Evolutionary conservation across 345 rosid species (phyloP).

Genomic region (Melastoma malabathricum): DNA sequence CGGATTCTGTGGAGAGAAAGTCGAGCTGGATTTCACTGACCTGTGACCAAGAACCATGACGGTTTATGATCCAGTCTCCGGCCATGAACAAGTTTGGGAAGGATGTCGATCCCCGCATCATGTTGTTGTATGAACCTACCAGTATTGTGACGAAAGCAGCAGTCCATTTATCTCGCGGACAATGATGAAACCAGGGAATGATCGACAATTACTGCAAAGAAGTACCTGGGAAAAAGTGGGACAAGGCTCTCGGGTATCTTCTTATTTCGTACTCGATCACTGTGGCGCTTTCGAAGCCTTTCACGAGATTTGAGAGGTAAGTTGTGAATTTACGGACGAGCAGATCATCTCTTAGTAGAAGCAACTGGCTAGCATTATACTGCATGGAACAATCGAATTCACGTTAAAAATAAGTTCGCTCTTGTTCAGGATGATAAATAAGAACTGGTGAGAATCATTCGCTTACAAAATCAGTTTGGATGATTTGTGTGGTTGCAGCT

Average conservation of each 20-base stretch:
- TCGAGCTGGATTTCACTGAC: constrained; percentile 4
- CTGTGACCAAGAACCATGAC: constrained; percentile 67
- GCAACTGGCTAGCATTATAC: constrained; percentile 40
- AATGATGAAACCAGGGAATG: background rate
- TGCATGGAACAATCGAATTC: constrained; percentile 7
- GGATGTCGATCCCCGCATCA: constrained; percentile 45
- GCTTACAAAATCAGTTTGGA: constrained; percentile 47
- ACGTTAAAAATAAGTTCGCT: background rate
- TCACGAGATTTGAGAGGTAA: constrained; percentile 28
- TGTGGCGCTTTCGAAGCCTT: constrained; percentile 21
- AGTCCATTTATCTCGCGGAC: background rate
- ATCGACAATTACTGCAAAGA: background rate
- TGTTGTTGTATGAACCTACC: constrained; percentile 46
- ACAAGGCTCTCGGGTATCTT: constrained; percentile 32
- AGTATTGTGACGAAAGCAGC: background rate
- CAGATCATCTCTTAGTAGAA: constrained; percentile 28
- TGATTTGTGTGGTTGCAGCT: constrained; percentile 17
- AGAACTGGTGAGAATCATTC: background rate
- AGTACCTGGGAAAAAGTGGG: constrained; percentile 53
- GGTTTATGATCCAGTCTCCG: constrained; percentile 46
- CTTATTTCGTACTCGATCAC: constrained; percentile 26
- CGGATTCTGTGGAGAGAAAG: background rate
- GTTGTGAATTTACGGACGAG: constrained; percentile 23
- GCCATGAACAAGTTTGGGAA: constrained; percentile 55
- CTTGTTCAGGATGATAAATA: background rate